Evolutionary conservation across 2,329 filamentous ascomycete species (phyloP), one percentile per base, ranked within the genome.

Genomic region (Ophiostoma himal-ulmi): DNA sequence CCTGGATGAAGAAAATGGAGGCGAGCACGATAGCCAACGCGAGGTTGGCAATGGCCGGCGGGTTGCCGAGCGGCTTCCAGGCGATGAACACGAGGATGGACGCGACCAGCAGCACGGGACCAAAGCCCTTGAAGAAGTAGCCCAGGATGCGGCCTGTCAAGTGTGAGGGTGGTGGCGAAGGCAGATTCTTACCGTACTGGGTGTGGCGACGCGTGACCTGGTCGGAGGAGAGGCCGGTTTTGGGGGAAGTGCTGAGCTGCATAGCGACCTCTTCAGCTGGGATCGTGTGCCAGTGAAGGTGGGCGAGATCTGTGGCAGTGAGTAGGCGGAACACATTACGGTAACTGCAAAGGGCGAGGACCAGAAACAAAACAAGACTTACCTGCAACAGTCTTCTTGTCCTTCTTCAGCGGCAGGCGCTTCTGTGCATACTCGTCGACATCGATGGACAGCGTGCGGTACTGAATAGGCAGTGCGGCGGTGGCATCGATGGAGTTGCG

Each of bases 101-200:
- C 22, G 89, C 91, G 2, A 88, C 76, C 7, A 93, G 83, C 3
- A 94, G 83, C 68, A 94, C 86, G 1, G 86, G 83, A 2, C 91
- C 91, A 74, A 94, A 94, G 1, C 91, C 91, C 73, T 89, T 89
- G 80, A 93, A 93, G 75, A 93, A 88, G 78, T 94, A 94, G 22
- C 86, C 86, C 44, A 89, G 79, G 5, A 88, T 83, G 72, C 86
- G 86, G 62, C 82, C 81, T 64, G 88, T 77, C 73, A 84, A 83
- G 72, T 84, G 85, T 5, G 88, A 89, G 17, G 88, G 86, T 1
- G 90, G 87, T 3, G 87, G 84, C 4, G 89, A 88, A 5, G 88
- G 88, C 8, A 84, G 83, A 76, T 94, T 94, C 71, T 80, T 85
- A 48, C 91, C 91, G 78, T 90, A 85, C 75, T 90, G 82, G 62